Percentiles rank a stretch among this genome's conserved stretches.
Evolutionary conservation across 2,329 filamentous ascomycete species (phyloP).

Genomic region (Ophiostoma himal-ulmi): DNA sequence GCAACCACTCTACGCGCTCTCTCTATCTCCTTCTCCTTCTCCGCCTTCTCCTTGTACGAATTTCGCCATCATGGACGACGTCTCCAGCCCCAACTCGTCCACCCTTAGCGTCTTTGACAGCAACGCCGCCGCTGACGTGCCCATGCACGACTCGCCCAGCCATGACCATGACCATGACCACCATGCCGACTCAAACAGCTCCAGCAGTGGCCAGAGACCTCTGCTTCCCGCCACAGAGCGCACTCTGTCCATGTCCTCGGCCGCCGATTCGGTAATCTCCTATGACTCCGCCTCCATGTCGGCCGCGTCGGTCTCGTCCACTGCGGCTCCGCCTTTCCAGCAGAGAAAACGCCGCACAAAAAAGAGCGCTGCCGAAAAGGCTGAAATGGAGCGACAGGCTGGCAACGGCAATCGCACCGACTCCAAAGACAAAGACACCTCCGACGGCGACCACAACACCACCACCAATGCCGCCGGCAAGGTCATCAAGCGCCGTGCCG

Average conservation of each 20-base stretch:
- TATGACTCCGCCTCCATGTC: slow-evolving; percentile 13
- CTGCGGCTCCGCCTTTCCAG: slow-evolving; percentile 13
- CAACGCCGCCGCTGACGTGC: slow-evolving; percentile 20
- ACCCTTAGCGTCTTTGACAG: slow-evolving; percentile 26
- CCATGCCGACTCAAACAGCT: background rate
- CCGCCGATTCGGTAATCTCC: slow-evolving; percentile 6
- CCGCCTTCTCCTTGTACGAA: background rate
- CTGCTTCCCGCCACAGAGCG: slow-evolving; percentile 19
- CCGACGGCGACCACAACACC: slow-evolving; percentile 24
- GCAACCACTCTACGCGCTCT: background rate
- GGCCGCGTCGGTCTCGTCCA: slow-evolving; percentile 9
- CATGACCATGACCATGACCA: background rate
- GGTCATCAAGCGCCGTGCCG: slow-evolving; percentile 72
- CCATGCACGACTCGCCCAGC: slow-evolving; percentile 20
- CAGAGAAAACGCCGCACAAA: slow-evolving; percentile 24
- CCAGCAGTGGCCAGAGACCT: slow-evolving; percentile 12
- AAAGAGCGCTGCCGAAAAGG: slow-evolving; percentile 24
- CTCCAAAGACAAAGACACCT: slow-evolving; percentile 19
- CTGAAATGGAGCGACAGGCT: background rate
- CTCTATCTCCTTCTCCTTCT: background rate
- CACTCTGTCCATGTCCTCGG: slow-evolving; percentile 6
- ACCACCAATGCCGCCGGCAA: slow-evolving; percentile 40
- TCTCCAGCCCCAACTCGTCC: slow-evolving; percentile 25
- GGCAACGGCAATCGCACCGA: background rate
- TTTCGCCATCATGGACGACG: slow-evolving; percentile 24